Evolutionary conservation across 306 rosid genomes (phyloP).

Genomic region (Begonia masoniana): DNA sequence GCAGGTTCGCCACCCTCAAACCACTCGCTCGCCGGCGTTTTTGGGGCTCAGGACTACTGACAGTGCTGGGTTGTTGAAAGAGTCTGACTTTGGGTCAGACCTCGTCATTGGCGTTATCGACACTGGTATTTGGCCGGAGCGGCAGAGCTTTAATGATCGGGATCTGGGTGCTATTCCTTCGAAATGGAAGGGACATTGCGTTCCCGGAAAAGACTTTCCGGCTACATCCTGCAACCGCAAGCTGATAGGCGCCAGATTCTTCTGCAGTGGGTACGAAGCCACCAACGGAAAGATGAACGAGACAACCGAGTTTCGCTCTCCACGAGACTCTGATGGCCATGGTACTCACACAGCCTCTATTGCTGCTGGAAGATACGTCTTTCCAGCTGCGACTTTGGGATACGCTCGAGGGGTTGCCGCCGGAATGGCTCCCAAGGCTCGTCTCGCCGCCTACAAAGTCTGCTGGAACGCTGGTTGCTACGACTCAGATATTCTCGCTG

Average conservation of each 20-base stretch:
- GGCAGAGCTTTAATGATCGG: conserved; percentile 57
- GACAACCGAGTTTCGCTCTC: conserved; percentile 54
- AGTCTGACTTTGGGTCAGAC: conserved; percentile 82
- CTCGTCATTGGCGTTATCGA: conserved; percentile 84
- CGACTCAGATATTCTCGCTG: conserved; percentile 77
- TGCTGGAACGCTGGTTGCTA: conserved; percentile 78
- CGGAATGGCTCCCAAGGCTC: conserved; percentile 89
- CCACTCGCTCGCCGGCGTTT: conserved; percentile 85
- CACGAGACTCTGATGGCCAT: conserved; percentile 81
- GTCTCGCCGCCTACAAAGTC: conserved; percentile 68
- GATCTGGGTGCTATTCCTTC: conserved; percentile 55
- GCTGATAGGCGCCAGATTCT: conserved; percentile 62
- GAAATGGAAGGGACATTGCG: conserved; percentile 71
- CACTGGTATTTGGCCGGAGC: conserved; percentile 84
- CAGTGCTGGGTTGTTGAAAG: conserved; percentile 56
- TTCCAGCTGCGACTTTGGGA: conserved; percentile 62
- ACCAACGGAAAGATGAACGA: conserved; percentile 70
- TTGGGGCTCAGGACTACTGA: conserved; percentile 59
- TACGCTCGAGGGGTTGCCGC: conserved; percentile 69
- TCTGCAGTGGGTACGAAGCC: conserved; percentile 60
- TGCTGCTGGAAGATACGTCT: conserved; percentile 72
- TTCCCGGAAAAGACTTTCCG: conserved; percentile 36
- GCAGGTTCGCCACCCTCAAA: conserved; percentile 49
- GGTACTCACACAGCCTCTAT: conserved; percentile 86
- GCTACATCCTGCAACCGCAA: conserved; percentile 54